Evolutionary conservation across 208 protist genomes (phyloP).

Genomic region (Vickermania ingenoplastis): DNA sequence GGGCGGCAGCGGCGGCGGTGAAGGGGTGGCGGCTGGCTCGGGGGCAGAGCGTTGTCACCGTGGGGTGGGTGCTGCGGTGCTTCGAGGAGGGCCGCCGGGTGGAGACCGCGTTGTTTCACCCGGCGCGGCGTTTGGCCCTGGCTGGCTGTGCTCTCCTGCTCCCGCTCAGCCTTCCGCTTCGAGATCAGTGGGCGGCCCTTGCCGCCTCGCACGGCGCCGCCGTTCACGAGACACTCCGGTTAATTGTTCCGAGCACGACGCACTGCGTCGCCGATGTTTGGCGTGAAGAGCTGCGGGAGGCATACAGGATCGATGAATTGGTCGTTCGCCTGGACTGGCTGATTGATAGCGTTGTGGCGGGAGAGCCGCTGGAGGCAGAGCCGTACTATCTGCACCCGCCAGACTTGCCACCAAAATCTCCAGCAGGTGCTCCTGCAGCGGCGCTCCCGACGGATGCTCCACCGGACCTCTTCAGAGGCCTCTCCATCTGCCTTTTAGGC

Average conservation of each 20-base stretch:
- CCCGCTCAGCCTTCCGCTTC: neutral
- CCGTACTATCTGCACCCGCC: neutral
- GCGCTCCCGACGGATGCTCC: neutral
- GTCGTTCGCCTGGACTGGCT: constrained; percentile 18
- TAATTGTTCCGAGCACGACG: constrained; percentile 10
- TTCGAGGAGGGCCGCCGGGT: neutral
- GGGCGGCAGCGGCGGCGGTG: neutral
- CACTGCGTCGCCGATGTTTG: constrained; percentile 14
- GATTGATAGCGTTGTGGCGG: constrained; percentile 14
- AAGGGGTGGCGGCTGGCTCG: neutral
- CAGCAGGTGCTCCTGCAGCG: neutral
- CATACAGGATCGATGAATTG: constrained; percentile 10
- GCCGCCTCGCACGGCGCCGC: constrained; percentile 9
- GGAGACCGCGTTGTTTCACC: neutral
- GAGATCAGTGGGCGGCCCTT: neutral
- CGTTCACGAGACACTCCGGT: constrained; percentile 10
- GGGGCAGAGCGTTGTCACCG: neutral
- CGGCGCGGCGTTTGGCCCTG: neutral
- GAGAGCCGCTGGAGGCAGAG: constrained; percentile 4
- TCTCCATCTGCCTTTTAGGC: neutral
- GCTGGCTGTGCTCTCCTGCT: neutral
- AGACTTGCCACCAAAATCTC: neutral
- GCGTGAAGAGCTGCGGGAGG: constrained; percentile 8
- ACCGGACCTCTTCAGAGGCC: neutral
- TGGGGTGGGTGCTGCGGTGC: neutral